phyloP scores from a whole-genome alignment of 1,139 yeast genomes.

The Kurtzmaniella quercitrusa region DNA sequence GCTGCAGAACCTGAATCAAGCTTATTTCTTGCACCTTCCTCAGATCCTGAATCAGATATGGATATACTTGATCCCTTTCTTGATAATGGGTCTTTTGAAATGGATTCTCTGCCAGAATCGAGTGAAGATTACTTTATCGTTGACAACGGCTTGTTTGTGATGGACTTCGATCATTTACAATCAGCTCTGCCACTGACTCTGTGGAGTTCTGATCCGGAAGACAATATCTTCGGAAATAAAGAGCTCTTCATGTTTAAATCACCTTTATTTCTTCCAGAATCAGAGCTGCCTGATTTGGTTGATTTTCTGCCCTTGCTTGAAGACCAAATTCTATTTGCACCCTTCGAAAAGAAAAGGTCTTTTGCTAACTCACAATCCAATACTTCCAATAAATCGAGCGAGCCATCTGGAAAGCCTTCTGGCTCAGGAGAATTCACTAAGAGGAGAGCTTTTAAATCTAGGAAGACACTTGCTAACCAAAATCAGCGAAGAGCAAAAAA shows the following conservation, averaged over 20 bases:
- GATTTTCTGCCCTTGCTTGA: not conserved
- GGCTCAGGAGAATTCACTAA: too few species aligned
- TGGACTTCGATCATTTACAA: not conserved
- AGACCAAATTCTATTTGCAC: not conserved
- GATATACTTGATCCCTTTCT: not conserved
- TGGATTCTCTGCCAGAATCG: not conserved
- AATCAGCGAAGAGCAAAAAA: not conserved
- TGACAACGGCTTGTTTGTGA: not conserved
- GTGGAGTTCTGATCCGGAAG: not conserved
- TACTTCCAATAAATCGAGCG: too few species aligned
- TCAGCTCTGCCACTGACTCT: not conserved
- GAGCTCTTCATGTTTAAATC: not conserved
- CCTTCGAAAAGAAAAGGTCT: too few species aligned
- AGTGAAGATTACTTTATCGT: not conserved
- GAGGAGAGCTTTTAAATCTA: not conserved
- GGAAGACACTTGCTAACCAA: not conserved
- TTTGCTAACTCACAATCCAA: too few species aligned
- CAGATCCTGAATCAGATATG: not conserved
- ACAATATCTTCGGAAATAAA: not conserved
- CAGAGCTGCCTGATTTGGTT: not conserved
- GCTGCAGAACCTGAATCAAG: not conserved
- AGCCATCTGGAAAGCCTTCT: too few species aligned
- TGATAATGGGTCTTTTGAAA: not conserved
- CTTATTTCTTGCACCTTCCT: not conserved
- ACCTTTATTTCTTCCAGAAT: not conserved